Evolutionary conservation across 306 rosid species (phyloP), one percentile per base, ranked within the genome.

Genomic region (Abrus precatorius): DNA sequence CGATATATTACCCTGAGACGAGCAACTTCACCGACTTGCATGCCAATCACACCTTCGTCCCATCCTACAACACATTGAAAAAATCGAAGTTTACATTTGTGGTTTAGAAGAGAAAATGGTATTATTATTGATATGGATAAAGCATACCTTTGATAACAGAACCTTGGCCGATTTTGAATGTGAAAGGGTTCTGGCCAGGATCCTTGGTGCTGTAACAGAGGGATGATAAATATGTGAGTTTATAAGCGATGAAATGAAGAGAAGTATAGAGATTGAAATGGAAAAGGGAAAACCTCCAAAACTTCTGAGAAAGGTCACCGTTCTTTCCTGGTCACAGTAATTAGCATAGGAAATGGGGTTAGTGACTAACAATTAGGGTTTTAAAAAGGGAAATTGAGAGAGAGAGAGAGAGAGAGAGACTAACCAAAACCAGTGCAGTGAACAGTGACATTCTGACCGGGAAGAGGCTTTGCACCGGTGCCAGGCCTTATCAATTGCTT

Each of bases 21-120:
- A 89, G 99, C 97, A 84, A 91, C 93, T 89, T 95, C 97, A 54
- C 99, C 99, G 32, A 93, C 1, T 85, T 95, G 97, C 97, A 95
- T 95, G 67, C 86, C 91, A 3, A 93, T 41, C 29, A 95, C 99
- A 76, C 99, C 99, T 86, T 95, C 99, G 86, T 95, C 99, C 99
- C 97, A 93, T 76, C 97, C 98, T 94, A 65, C 53, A 82, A 75
- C 27, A 33, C 7, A 83, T 69, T 28, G 7, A 67, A 53, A 40
- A 47, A 47, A 47, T 47, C 40, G 6, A 6, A 76, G 48, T 36
- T 56, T 5, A 55, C 10, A 13, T 68, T 45, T 14, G 45, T 36
- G 30, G 32, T 0, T 44, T 32, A 7, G 4, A 49, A 13, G 56
- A 49, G 27, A 63, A 7, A 60, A 59, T 11, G 20, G 20, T 20